phyloP scores from a whole-genome alignment of 345 rosid species.

The Pistacia integerrima region DNA sequence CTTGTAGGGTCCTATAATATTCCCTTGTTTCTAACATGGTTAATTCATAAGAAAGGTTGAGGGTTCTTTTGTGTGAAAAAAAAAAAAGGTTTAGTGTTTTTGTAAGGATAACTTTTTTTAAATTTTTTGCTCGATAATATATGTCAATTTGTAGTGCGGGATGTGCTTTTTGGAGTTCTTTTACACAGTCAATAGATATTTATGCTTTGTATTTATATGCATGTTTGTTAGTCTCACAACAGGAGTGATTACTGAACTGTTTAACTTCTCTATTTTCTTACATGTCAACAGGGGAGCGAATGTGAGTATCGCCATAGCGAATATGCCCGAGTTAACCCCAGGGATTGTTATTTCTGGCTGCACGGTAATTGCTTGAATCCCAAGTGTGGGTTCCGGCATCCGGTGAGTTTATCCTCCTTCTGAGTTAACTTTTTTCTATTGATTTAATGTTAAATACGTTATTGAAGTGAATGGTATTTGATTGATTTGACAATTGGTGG shows the following conservation, averaged over 20 bases:
- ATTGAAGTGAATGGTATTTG: background rate
- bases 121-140: too few species aligned
- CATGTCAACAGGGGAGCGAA: constrained; percentile 68
- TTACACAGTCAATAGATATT: background rate
- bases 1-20: background rate
- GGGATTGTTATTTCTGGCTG: constrained; percentile 96
- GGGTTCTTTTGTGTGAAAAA: background rate
- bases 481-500: background rate
- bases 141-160: background rate
- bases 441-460: background rate
- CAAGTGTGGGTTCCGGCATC: constrained; percentile 91
- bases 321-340: constrained; percentile 87
- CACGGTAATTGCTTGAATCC: constrained; percentile 91
- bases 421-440: background rate
- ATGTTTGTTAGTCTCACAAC: background rate
- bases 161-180: background rate
- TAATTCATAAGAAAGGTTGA: too few species aligned
- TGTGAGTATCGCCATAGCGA: constrained; percentile 99
- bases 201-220: background rate
- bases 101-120: too few species aligned
- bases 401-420: constrained; percentile 56
- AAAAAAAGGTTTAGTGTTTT: too few species aligned
- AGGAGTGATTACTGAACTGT: background rate
- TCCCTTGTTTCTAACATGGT: background rate
- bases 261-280: constrained; percentile 5